Base-by-base conservation (phyloP, 1,284 basidiomycete species). In the Peniophora sp. region DNA sequence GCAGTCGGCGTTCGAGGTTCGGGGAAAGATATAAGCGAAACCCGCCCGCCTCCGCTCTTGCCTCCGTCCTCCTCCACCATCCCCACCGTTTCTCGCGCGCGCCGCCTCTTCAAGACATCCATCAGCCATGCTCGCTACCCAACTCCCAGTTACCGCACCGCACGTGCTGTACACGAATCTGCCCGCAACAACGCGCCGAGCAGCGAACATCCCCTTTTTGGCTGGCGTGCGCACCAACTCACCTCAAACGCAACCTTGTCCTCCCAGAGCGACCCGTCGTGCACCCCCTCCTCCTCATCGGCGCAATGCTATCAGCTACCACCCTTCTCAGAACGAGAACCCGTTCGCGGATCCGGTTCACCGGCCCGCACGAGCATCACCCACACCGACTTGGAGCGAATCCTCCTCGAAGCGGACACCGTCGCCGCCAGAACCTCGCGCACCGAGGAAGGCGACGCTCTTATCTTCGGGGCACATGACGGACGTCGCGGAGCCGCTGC, bases 111-210 rank as follows among this genome's bases (percentile, higher is more conserved):
- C 44, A 19, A 16, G n/a, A 23, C 23, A 16, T 20, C 23, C 3
- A 10, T 22, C 12, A 25, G 53, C 20, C 45, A 58, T 58, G 56
- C 49, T 58, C 43, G 48, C 52, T 12, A 58, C 56, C 2, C 56
- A 57, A 50, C 23, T 41, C 8, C 38, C 44, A 9, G 47, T 44
- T 11, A 53, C 48, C 39, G 56, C 50, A 38, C 55, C 57, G 20
- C 56, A 57, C 51, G 51, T 49, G 16, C 50, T 57, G 34, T 58
- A 58, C 52, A 53, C 55, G 9, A 53, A 58, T 43, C 53, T 58
- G 12, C 56, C 56, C 16, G 56, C 56, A 25, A 52, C 54, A 14
- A 51, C 56, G 9, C 56, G 56, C 34, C 51, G 56, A 43, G 56
- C 56, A 27, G 56, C 55, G 39, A 56, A 56, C 48, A 38, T 58